Base-by-base conservation (phyloP, 805 yeast species). In the Myxozyma kluyveri region DNA sequence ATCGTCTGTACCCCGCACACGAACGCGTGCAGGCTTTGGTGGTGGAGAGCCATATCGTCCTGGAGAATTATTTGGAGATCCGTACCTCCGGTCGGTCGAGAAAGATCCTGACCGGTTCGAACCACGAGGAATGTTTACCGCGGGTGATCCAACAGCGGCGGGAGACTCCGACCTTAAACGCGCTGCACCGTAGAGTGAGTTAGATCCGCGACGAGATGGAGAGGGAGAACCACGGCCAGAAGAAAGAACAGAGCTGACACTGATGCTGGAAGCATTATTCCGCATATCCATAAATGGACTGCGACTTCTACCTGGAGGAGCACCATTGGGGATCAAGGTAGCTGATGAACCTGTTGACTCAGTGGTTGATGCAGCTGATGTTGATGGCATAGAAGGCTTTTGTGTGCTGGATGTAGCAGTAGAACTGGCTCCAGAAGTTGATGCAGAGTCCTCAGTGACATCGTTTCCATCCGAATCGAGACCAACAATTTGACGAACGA, bases 401-500 rank as follows among this genome's bases (percentile, higher is more conserved):
- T 12, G 12, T 29, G n/a, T 18, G n/a, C 18, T 17, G 2, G 52
- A 36, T 14, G 53, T 52, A 24, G 42, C 31, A 10, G 49, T 41
- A 27, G 50, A 29, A 27, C 41, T 42, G 24, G 7, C 41, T 27
- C 32, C 44, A 12, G 22, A 41, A 24, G 42, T 14, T 12, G 35
- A 39, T 23, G 24, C 47, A 4, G 46, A 45, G 33, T 45, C 43
- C 12, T 47, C 41, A 42, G 26, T 42, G 7, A 35, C 29, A 27
- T 23, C 37, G 22, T 54, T 63, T 2, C 35, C 56, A 2, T 41
- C 49, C 22, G 42, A 43, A 10, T 39, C 42, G 35, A 60, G 51
- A 45, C 80, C 78, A 0, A 82, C 77, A 45, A 86, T 71, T 66
- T 86, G 88, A 54, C 80, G 79, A 2, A 88, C 87, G 40, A 88